Evolutionary conservation across 2,329 filamentous ascomycete genomes (phyloP).

Genomic region (Balansia obtecta): DNA sequence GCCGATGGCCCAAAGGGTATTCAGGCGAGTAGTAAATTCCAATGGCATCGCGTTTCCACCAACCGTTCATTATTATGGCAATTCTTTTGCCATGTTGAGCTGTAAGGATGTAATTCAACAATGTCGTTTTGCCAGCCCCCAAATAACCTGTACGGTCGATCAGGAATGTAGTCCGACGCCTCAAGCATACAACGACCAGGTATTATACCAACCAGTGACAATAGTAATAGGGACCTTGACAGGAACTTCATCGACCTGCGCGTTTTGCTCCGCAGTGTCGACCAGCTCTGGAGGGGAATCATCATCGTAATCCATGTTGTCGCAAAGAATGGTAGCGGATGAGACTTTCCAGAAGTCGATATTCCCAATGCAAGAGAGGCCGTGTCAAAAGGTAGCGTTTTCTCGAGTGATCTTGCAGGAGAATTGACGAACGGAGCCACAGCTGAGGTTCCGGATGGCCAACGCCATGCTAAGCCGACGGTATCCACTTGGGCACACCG

Average conservation of each 20-base stretch:
- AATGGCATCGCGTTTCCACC: not conserved
- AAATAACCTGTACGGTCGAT: constrained; percentile 58
- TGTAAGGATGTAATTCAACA: constrained; percentile 91
- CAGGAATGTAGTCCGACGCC: not conserved
- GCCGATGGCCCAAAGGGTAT: not conserved
- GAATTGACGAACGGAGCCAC: not conserved
- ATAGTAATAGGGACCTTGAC: constrained; percentile 75
- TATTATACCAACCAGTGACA: constrained; percentile 49
- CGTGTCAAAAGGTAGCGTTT: too few species aligned
- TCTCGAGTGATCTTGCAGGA: too few species aligned
- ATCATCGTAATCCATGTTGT: constrained; percentile 48
- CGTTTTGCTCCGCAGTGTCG: constrained; percentile 25
- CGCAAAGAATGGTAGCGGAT: too few species aligned
- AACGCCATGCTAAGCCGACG: constrained; percentile 10
- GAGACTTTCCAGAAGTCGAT: too few species aligned
- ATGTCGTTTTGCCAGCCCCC: constrained; percentile 87
- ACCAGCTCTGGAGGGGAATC: constrained; percentile 56
- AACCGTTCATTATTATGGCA: constrained; percentile 89
- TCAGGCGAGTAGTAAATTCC: not conserved
- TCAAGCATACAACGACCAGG: not conserved
- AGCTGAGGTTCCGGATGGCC: not conserved
- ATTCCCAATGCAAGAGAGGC: too few species aligned
- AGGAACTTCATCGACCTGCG: constrained; percentile 30
- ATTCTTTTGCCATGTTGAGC: constrained; percentile 96
- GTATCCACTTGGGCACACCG: constrained; percentile 2